These are phyloP conservation scores for Ustilaginoidea virens DNA, from an alignment of 2,329 filamentous ascomycete species.

Conservation along the genomic window DNA sequence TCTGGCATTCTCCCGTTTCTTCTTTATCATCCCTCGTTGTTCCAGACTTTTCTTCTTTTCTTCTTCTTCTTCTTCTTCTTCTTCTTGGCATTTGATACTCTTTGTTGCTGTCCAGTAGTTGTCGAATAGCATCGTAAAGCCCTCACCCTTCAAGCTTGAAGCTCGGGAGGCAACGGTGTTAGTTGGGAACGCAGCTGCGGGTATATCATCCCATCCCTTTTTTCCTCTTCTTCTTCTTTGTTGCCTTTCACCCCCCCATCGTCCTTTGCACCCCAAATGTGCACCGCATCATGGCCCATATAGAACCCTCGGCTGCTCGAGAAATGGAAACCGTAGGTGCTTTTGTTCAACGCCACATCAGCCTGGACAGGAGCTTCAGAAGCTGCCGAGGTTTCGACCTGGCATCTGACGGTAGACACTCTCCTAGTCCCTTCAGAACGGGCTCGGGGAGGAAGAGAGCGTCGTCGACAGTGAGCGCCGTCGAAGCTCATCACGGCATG, in stretches of 20 bases:
- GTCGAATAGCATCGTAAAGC: slow-evolving; percentile 1
- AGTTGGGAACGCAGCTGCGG: slow-evolving; percentile 2
- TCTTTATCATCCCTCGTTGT: slow-evolving; percentile 5
- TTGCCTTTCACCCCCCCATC: neutral
- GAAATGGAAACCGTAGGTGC: slow-evolving; percentile 10
- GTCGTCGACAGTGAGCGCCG: slow-evolving; percentile 27
- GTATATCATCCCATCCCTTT: neutral
- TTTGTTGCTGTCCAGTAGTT: slow-evolving; percentile 1
- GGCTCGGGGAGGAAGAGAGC: slow-evolving; percentile 24
- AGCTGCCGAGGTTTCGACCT: slow-evolving; percentile 4
- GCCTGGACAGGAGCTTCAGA: slow-evolving; percentile 9
- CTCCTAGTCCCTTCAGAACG: slow-evolving; percentile 4
- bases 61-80: slow-evolving; percentile 1
- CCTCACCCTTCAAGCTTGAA: neutral
- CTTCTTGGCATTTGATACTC: neutral
- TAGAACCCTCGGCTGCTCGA: slow-evolving; percentile 10
- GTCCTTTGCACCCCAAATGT: neutral
- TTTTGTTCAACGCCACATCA: slow-evolving; percentile 9
- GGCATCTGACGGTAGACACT: slow-evolving; percentile 4
- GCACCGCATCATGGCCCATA: slow-evolving; percentile 10
- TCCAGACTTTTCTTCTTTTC: no score
- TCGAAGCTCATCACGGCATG: slow-evolving; percentile 24
- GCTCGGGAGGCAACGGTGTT: slow-evolving; percentile 2
- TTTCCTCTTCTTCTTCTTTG: neutral
- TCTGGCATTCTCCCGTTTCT: neutral